Percentiles rank a stretch among this genome's conserved stretches.
phyloP scores from a whole-genome alignment of 805 yeast species.

The Lachancea fermentati region DNA sequence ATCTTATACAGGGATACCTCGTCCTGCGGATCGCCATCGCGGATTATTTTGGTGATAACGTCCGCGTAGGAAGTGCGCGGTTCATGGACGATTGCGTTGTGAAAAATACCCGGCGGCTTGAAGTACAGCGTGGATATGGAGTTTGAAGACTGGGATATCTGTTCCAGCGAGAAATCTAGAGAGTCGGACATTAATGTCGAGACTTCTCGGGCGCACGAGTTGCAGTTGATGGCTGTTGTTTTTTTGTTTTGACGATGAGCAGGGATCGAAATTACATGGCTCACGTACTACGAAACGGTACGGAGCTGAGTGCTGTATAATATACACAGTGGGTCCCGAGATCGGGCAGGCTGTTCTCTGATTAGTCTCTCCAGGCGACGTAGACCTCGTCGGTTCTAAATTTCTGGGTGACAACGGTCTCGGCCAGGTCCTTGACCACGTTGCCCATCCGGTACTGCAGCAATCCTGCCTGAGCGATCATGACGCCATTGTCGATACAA shows the following conservation, averaged over 20 bases:
- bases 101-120: conserved; percentile 55
- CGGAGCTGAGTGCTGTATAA: too few relatives aligned
- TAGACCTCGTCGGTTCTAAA: conserved; percentile 92
- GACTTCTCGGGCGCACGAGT: too few relatives aligned
- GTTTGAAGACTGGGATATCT: conserved; percentile 37
- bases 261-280: too few relatives aligned
- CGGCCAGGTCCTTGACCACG: conserved; percentile 44
- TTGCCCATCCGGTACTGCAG: conserved; percentile 80
- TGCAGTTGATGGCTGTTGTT: too few relatives aligned
- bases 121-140: conserved; percentile 43
- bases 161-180: conserved; percentile 28
- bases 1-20: conserved; percentile 42
- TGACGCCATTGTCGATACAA: conserved; percentile 96
- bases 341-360: too few relatives aligned
- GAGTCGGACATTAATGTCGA: conserved; percentile 29
- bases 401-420: conserved; percentile 87
- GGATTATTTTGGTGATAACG: conserved; percentile 46
- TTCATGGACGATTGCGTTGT: conserved; percentile 50
- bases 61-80: conserved; percentile 16
- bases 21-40: conserved; percentile 54
- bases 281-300: too few relatives aligned
- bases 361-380: conserved; percentile 76
- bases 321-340: too few relatives aligned
- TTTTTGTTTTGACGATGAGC: too few relatives aligned
- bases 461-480: conserved; percentile 98